Base-by-base conservation (phyloP, 202 grass and related monocot species). In the Setaria viridis region DNA sequence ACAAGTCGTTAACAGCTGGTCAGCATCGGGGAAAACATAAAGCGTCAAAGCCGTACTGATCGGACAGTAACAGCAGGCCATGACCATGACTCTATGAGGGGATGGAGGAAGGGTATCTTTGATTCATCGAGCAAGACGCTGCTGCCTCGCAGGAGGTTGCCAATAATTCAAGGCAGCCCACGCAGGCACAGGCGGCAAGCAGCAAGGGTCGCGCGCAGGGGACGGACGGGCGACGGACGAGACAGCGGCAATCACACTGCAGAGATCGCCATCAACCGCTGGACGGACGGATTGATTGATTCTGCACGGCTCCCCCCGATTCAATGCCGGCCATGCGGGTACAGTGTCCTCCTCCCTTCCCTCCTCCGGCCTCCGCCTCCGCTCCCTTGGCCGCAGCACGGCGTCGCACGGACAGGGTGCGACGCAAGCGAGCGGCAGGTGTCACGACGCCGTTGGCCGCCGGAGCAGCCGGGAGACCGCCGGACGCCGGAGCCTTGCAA, bases 1-100 rank as follows among this genome's bases (percentile, higher is more conserved):
- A 3, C 42, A 33, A 11, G 62, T 53, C 33, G 50, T 45, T 58
- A 66, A 67, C 73, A 30, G 14, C 20, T 2, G 43, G 85, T 70
- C 69, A 71, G 7, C n/a, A 17, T 67, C 41, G 1, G 56, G 42
- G 66, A 42, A 13, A 10, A n/a, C 42, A 67, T 13, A 53, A 2
- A 60, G 46, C 9, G 85, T 91, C 80, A 84, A 87, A 63, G 51
- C 81, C 68, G 72, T 82, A 86, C 13, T 42, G 60, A 68, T 8
- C n/a, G 7, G 70, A 71, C 76, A 56, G 81, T 56, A 80, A 70
- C 76, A 17, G 35, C 6, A 21, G 62, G 50, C 43, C 19, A 8
- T 19, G 16, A 56, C 16, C 51, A 17, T 1, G 51, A 15, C 5
- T 15, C 25, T 25, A 25, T 25, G 25, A 25, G 25, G 25, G 25